Conservation (phyloP, 306 rosid species). For the Dryas alaskensis region DNA sequence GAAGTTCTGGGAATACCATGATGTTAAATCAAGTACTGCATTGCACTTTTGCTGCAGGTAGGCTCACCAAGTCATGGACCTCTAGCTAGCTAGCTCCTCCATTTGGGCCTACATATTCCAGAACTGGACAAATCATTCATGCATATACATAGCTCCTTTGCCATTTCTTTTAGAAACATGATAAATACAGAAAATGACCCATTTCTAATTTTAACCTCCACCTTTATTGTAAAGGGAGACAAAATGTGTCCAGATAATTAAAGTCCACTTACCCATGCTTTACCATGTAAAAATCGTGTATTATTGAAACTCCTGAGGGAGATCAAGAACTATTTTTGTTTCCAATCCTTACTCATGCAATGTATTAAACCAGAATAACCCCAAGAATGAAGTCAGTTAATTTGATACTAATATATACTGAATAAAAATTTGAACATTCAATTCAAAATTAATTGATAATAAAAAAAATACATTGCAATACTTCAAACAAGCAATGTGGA, state of each 20-base stretch:
- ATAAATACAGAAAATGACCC: not conserved
- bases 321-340: too few relatives aligned
- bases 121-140: too few relatives aligned
- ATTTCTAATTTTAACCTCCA: not conserved
- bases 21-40: constrained; percentile 3
- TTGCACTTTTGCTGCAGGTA: constrained; percentile 3
- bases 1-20: constrained; percentile 11
- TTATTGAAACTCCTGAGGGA: too few relatives aligned
- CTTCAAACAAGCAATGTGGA: too few relatives aligned
- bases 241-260: not conserved
- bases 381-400: too few relatives aligned
- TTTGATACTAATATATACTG: too few relatives aligned
- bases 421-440: too few relatives aligned
- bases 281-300: not conserved
- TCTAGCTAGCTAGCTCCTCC: not conserved
- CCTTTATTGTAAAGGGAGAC: not conserved
- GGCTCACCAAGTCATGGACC: constrained; percentile 10
- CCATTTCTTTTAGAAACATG: not conserved
- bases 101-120: not conserved
- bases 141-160: too few relatives aligned
- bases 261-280: not conserved
- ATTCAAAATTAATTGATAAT: too few relatives aligned
- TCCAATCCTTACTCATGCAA: too few relatives aligned
- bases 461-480: too few relatives aligned
- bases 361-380: too few relatives aligned